These are phyloP conservation scores for Lachnellula cervina DNA, from an alignment of 2,329 filamentous ascomycete species.

Conservation along the genomic window DNA sequence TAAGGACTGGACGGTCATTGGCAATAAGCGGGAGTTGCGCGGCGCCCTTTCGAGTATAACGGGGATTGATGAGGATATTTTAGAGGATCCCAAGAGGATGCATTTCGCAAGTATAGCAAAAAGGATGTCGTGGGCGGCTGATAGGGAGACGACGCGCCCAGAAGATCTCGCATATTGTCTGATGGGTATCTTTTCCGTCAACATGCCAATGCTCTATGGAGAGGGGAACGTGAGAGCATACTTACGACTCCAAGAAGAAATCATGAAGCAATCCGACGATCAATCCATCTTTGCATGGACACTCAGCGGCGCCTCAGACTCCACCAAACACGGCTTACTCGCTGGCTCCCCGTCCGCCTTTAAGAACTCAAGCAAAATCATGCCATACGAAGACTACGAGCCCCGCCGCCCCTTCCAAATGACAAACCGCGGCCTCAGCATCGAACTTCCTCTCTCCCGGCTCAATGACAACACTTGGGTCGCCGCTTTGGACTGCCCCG, in stretches of 20 bases:
- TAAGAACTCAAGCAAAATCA: background rate
- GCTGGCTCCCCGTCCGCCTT: background rate
- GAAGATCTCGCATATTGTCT: conserved; percentile 44
- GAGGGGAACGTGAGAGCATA: conserved; percentile 33
- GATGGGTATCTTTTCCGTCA: conserved; percentile 39
- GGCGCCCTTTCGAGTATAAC: background rate
- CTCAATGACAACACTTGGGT: background rate
- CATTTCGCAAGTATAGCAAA: conserved; percentile 24
- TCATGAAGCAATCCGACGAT: conserved; percentile 21
- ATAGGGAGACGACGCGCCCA: conserved; percentile 30
- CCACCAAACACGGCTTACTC: background rate
- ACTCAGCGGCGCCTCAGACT: background rate
- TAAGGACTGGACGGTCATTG: background rate
- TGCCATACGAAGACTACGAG: background rate
- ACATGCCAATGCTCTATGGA: conserved; percentile 42
- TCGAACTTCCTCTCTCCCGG: background rate
- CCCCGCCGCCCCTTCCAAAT: background rate
- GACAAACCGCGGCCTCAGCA: background rate
- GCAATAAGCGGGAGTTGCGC: background rate
- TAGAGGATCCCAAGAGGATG: background rate
- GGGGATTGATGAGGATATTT: background rate
- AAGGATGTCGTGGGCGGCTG: conserved; percentile 39
- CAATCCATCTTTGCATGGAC: conserved; percentile 8
- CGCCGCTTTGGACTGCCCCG: background rate
- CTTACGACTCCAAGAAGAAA: conserved; percentile 34